Evolutionary conservation across 805 yeast genomes (phyloP).

Genomic region (Cyberlindnera nakhonratchasimensis): DNA sequence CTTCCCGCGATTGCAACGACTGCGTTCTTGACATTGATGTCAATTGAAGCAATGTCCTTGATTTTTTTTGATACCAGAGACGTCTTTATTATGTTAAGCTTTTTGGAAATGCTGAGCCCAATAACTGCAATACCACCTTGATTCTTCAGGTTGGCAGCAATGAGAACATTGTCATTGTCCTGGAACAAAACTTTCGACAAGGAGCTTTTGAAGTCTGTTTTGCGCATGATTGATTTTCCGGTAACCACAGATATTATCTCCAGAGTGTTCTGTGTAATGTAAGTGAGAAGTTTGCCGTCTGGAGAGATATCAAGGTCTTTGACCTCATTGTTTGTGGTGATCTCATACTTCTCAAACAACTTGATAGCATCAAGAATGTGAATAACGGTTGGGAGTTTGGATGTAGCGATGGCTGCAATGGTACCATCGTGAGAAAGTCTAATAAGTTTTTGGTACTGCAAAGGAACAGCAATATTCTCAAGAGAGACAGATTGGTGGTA

Average conservation of each 20-base stretch:
- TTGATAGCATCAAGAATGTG: slow-evolving; percentile 58
- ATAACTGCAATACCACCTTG: slow-evolving; percentile 19
- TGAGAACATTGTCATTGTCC: slow-evolving; percentile 19
- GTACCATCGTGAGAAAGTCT: slow-evolving; percentile 54
- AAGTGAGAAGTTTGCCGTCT: slow-evolving; percentile 64
- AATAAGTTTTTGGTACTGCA: slow-evolving; percentile 57
- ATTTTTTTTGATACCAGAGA: slow-evolving; percentile 22
- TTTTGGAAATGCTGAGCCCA: slow-evolving; percentile 18
- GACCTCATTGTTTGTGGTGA: slow-evolving; percentile 53
- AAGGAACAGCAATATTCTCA: slow-evolving; percentile 35
- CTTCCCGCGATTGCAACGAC: slow-evolving; percentile 42
- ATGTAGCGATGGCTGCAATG: slow-evolving; percentile 69
- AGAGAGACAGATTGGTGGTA: slow-evolving; percentile 63
- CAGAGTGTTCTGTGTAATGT: slow-evolving; percentile 55
- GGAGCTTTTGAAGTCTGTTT: slow-evolving; percentile 32
- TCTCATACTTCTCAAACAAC: slow-evolving; percentile 53
- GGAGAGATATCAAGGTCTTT: slow-evolving; percentile 70
- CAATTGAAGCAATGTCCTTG: slow-evolving; percentile 47
- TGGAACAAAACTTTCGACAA: slow-evolving; percentile 36
- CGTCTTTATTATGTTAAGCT: slow-evolving; percentile 19
- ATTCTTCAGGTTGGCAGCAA: slow-evolving; percentile 15
- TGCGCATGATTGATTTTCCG: slow-evolving; percentile 34
- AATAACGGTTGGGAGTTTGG: slow-evolving; percentile 62
- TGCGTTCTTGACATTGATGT: slow-evolving; percentile 35
- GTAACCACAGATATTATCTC: slow-evolving; percentile 40